Evolutionary conservation across 2,329 filamentous ascomycete species (phyloP).

Genomic region (Beauveria pseudobassiana): DNA sequence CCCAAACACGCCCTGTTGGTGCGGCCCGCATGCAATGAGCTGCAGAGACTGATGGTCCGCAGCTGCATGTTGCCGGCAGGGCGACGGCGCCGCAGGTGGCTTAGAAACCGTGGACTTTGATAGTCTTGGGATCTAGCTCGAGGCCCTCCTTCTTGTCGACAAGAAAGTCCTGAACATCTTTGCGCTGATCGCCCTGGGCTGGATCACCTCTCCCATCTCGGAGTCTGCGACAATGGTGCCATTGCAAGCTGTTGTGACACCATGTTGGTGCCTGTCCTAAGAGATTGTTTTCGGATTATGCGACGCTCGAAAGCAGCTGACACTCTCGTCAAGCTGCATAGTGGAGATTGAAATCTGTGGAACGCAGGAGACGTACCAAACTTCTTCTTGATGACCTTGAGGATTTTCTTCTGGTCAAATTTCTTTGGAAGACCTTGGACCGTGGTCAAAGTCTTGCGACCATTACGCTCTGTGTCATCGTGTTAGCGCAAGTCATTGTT

Average conservation of each 20-base stretch:
- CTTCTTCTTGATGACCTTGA: constrained; percentile 99
- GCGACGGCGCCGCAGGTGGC: constrained; percentile 30
- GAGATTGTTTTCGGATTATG: neutral
- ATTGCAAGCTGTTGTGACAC: constrained; percentile 75
- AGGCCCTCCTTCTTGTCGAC: constrained; percentile 92
- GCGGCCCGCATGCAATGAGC: constrained; percentile 7
- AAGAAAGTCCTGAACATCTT: constrained; percentile 97
- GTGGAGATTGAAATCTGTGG: neutral
- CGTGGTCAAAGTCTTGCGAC: constrained; percentile 99
- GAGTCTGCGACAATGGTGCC: constrained; percentile 94
- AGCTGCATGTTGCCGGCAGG: constrained; percentile 21
- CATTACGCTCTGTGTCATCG: constrained; percentile 80
- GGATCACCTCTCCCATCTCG: constrained; percentile 99
- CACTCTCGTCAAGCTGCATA: neutral
- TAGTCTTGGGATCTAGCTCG: constrained; percentile 90
- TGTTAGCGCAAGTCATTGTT: constrained; percentile 30
- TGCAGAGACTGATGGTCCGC: neutral
- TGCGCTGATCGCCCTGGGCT: constrained; percentile 98
- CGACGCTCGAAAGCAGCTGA: neutral
- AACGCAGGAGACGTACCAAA: constrained; percentile 57
- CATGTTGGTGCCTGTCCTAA: neutral
- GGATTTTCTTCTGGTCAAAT: constrained; percentile 99
- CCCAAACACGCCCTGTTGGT: constrained; percentile 13
- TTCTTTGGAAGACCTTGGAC: constrained; percentile 98
- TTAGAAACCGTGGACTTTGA: constrained; percentile 69